Evolutionary conservation across 805 yeast species (phyloP).

Genomic region (Suhomyces sp.): DNA sequence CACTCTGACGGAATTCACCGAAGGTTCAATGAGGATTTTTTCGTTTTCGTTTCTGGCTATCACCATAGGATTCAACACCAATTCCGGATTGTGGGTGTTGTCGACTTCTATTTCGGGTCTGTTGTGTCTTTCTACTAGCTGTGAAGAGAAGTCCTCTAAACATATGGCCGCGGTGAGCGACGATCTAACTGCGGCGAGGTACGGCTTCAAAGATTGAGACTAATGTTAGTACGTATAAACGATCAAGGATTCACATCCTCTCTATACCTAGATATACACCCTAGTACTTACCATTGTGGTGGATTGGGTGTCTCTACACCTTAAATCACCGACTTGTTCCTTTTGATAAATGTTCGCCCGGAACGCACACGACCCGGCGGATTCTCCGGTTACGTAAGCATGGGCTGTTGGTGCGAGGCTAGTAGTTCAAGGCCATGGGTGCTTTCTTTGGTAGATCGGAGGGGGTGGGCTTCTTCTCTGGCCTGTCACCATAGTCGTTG

Average conservation of each 20-base stretch:
- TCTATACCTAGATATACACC: not conserved
- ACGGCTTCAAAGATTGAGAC: conserved; percentile 98
- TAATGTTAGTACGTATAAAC: conserved; percentile 22
- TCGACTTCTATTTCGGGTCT: conserved; percentile 92
- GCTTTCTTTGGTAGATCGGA: conserved; percentile 1
- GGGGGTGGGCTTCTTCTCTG: not conserved
- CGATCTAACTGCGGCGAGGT: conserved; percentile 87
- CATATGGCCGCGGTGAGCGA: conserved; percentile 93
- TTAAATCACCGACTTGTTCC: not conserved
- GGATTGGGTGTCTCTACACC: not conserved
- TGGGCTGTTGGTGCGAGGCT: not conserved
- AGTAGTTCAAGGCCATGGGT: conserved; percentile 6
- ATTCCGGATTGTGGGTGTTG: conserved; percentile 69
- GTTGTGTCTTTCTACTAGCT: conserved; percentile 94
- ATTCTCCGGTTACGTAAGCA: not conserved
- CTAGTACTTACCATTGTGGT: not conserved
- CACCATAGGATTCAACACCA: conserved; percentile 82
- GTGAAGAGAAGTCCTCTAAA: conserved; percentile 90
- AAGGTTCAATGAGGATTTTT: conserved; percentile 86
- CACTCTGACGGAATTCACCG: conserved; percentile 87
- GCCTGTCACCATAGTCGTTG: conserved; percentile 2
- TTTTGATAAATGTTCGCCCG: not conserved
- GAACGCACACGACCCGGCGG: not conserved
- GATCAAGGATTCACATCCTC: not conserved
- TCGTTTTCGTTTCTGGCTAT: conserved; percentile 93